A percentile compares a stretch with the other conserved stretches of the same genome.
phyloP scores from a whole-genome alignment of 179 eudicot species.

The Carnegiea gigantea region DNA sequence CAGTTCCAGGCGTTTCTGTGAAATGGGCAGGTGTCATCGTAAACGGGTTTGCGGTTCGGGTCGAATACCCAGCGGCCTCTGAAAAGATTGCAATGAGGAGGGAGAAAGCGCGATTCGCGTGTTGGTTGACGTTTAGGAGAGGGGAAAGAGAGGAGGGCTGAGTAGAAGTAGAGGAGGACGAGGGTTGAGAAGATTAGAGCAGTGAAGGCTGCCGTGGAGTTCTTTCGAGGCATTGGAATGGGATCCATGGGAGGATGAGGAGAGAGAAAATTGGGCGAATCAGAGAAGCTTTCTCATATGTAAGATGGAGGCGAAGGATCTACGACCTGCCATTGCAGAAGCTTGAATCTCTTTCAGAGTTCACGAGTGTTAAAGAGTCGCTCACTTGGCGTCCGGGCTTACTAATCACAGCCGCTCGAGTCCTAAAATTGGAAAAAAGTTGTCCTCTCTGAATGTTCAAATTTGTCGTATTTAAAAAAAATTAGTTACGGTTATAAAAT shows the following conservation, averaged over 20 bases:
- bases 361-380: neutral
- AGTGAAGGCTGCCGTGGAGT: slow-evolving; percentile 39
- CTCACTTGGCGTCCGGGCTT: too few species aligned
- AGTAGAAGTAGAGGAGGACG: slow-evolving; percentile 46
- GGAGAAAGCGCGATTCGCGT: slow-evolving; percentile 17
- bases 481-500: too few species aligned
- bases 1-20: slow-evolving; percentile 93
- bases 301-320: neutral
- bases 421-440: too few species aligned
- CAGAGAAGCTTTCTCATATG: neutral
- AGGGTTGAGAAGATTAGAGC: slow-evolving; percentile 44
- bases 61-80: slow-evolving; percentile 60
- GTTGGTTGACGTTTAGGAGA: slow-evolving; percentile 26
- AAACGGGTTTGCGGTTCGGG: slow-evolving; percentile 59
- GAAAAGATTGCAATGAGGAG: slow-evolving; percentile 57
- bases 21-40: slow-evolving; percentile 76
- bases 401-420: too few species aligned
- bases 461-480: too few species aligned
- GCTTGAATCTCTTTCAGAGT: neutral
- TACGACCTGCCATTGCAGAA: slow-evolving; percentile 8
- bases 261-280: neutral
- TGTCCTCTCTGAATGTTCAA: too few species aligned
- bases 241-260: neutral
- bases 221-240: slow-evolving; percentile 44
- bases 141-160: slow-evolving; percentile 44